Conservation (phyloP, 2,329 filamentous ascomycete species). For the Aspergillus texensis region DNA sequence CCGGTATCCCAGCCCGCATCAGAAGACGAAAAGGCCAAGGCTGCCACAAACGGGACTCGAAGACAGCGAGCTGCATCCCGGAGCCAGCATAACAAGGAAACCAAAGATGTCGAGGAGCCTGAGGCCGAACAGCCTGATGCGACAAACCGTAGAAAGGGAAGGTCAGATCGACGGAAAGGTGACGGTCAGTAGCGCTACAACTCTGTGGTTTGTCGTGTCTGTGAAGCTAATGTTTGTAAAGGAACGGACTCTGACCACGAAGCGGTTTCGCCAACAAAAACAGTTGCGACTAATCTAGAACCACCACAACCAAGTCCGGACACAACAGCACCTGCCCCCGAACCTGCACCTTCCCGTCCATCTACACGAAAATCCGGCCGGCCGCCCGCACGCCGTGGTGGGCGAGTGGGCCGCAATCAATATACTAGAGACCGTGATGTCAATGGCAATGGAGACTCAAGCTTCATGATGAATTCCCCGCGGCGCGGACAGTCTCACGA, state of each 20-base stretch:
- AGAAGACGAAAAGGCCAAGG: constrained; percentile 65
- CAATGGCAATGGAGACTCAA: constrained; percentile 50
- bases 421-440: constrained; percentile 77
- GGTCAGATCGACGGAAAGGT: constrained; percentile 76
- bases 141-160: constrained; percentile 76
- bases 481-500: constrained; percentile 46
- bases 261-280: constrained; percentile 57
- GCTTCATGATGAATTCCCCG: constrained; percentile 39
- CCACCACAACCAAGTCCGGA: constrained; percentile 47
- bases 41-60: constrained; percentile 48
- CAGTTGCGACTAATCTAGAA: constrained; percentile 40
- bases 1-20: constrained; percentile 52
- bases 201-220: background rate
- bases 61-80: constrained; percentile 63
- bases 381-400: constrained; percentile 66
- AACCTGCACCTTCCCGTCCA: constrained; percentile 38
- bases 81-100: constrained; percentile 53
- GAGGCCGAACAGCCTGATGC: constrained; percentile 75
- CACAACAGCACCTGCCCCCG: constrained; percentile 42
- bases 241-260: constrained; percentile 72
- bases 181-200: constrained; percentile 63
- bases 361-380: constrained; percentile 64
- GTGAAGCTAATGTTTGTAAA: constrained; percentile 40
- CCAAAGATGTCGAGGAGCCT: constrained; percentile 59
- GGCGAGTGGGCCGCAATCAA: constrained; percentile 72